phyloP scores from a whole-genome alignment of 2,329 filamentous ascomycete species.

The Sordariomycetes sp. region DNA sequence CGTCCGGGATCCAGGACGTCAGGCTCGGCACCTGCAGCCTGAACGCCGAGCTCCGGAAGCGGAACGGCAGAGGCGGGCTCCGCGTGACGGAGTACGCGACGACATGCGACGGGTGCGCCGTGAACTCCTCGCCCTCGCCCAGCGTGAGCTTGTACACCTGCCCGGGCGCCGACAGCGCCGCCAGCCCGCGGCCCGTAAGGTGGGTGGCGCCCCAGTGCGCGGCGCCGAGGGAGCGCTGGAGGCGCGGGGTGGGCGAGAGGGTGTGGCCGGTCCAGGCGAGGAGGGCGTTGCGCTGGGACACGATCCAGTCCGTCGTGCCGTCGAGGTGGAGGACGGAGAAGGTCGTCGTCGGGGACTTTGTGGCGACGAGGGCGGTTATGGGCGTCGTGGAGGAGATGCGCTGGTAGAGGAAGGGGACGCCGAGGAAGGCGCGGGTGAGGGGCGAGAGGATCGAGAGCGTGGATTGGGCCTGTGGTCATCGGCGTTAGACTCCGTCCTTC shows the following conservation, averaged over 20 bases:
- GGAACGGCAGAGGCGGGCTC: constrained; percentile 67
- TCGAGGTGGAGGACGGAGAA: constrained; percentile 83
- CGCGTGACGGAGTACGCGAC: constrained; percentile 76
- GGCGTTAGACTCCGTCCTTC: background rate
- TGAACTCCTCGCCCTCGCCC: constrained; percentile 73
- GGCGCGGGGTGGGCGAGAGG: constrained; percentile 58
- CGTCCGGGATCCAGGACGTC: constrained; percentile 49
- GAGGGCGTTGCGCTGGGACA: constrained; percentile 74
- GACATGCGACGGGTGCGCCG: constrained; percentile 82
- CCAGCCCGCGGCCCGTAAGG: constrained; percentile 75
- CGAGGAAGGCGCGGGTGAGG: constrained; percentile 62
- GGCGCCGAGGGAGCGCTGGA: constrained; percentile 62
- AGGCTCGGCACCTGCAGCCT: constrained; percentile 69
- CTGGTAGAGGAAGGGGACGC: constrained; percentile 93
- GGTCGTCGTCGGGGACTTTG: constrained; percentile 74
- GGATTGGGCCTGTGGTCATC: constrained; percentile 55
- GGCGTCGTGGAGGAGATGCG: constrained; percentile 77
- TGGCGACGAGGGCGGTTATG: constrained; percentile 76
- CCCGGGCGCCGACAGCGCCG: constrained; percentile 73
- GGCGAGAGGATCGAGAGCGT: constrained; percentile 80
- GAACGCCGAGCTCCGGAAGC: constrained; percentile 66
- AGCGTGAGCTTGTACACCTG: constrained; percentile 81
- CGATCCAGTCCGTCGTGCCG: constrained; percentile 89
- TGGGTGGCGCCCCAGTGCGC: constrained; percentile 87
- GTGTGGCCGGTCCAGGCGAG: constrained; percentile 96